Base-by-base conservation (phyloP, 1,284 basidiomycete genomes). In the Albatrellus sp. region DNA sequence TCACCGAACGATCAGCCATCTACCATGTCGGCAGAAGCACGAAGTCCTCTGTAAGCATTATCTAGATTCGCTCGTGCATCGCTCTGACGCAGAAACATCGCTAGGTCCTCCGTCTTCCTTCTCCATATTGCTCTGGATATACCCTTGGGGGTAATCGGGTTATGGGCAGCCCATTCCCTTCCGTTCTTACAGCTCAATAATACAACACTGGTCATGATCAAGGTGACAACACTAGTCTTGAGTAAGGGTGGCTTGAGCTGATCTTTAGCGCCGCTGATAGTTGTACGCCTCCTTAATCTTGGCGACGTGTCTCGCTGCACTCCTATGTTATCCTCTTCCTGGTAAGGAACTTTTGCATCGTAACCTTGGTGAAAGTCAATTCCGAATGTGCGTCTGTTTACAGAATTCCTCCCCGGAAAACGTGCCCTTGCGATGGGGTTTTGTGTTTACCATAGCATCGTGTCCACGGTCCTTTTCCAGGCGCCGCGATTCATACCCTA, bases 351-450 rank as follows among this genome's bases (percentile, higher is more conserved):
- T 44, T 19, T 45, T n/a, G 36, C 36, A 19, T 32, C 45, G 35
- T n/a, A 33, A 17, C 28, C 14, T 20, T 11, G 20, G n/a, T n/a
- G 2, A 10, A 29, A 6, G 4, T 9, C n/a, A 24, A 13, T 19
- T n/a, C 10, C n/a, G 24, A 24, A 7, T 24, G 24, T 24, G 24
- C 43, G 20, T 29, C 29, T 44, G 13, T n/a, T 33, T 29, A 19
- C 48, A 77, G 87, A 90, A 54, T 88, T 85, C 60, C 64, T 90
- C 3, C 88, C 88, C 0, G 85, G 86, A 7, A 90, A 90, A 62
- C 76, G 87, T 13, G 88, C 84, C 0, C 62, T 87, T 2, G 87
- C 83, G 0, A 77, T 90, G 41, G 75, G 70, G 11, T 69, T 90
- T 5, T 78, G 82, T 48, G 55, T 89, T 10, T 90, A 90, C 59